Conservation (phyloP, 2,329 filamentous ascomycete species). For the Xylaria polymorpha region DNA sequence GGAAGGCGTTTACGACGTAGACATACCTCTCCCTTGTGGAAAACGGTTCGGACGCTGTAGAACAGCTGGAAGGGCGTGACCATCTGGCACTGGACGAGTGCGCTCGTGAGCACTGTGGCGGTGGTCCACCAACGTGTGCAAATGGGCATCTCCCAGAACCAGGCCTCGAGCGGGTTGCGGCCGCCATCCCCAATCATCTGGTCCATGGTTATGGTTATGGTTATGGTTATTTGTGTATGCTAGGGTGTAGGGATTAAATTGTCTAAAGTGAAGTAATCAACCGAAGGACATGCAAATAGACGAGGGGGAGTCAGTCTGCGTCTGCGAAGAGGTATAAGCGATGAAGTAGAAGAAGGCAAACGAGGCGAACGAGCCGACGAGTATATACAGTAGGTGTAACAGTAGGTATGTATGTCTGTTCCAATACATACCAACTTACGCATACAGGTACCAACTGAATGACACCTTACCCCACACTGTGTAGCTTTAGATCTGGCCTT, state of each 20-base stretch:
- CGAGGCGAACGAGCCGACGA: slow-evolving; percentile 1
- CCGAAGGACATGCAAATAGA: slow-evolving; percentile 9
- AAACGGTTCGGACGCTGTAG: slow-evolving; percentile 94
- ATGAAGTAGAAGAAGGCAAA: slow-evolving; percentile 3
- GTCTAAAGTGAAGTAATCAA: slow-evolving; percentile 1
- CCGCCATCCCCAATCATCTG: slow-evolving; percentile 69
- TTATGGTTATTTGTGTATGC: neutral
- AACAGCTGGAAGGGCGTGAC: slow-evolving; percentile 95
- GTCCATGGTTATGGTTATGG: slow-evolving; percentile 58
- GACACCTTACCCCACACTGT: slow-evolving; percentile 20
- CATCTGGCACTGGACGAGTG: slow-evolving; percentile 92
- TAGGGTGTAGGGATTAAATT: slow-evolving; percentile 1
- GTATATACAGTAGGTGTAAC: neutral
- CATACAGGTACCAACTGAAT: neutral
- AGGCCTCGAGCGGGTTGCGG: slow-evolving; percentile 87
- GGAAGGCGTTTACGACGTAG: neutral
- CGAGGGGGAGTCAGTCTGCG: neutral
- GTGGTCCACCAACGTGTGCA: slow-evolving; percentile 98
- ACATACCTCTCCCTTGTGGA: slow-evolving; percentile 87
- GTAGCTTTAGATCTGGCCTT: slow-evolving; percentile 40
- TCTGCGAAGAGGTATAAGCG: slow-evolving; percentile 7
- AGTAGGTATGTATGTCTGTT: no score
- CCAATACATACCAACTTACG: no score
- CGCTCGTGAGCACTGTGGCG: slow-evolving; percentile 86
- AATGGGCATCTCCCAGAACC: slow-evolving; percentile 99